phyloP scores from a whole-genome alignment of 179 eudicot species.

The Beta lomatogona region DNA sequence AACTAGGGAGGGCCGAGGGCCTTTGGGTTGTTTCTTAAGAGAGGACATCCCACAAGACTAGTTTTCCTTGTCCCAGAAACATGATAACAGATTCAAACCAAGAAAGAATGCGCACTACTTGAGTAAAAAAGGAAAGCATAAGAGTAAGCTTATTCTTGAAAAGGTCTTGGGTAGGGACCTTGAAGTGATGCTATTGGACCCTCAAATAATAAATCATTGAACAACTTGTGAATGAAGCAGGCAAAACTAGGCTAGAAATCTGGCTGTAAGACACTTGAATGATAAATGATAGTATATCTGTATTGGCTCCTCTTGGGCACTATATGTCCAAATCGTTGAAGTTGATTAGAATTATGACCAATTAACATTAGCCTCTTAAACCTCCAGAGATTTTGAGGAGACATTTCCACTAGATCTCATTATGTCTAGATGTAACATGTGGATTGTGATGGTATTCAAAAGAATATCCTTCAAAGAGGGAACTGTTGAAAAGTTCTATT shows the following conservation, averaged over 20 bases:
- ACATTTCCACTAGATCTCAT: background rate
- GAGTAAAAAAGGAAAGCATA: background rate
- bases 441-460: background rate
- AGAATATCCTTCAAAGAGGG: background rate
- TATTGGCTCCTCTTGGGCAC: conserved; percentile 1
- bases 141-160: no score
- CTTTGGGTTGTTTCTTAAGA: background rate
- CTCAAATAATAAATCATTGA: background rate
- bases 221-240: background rate
- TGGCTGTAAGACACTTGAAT: conserved; percentile 13
- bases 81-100: background rate
- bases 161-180: conserved; percentile 4
- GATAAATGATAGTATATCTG: background rate
- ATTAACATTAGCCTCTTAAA: background rate
- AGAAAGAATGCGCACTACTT: background rate
- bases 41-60: background rate
- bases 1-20: no score
- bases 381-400: conserved; percentile 3
- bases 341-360: background rate
- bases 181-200: conserved; percentile 6
- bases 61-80: no score
- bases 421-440: background rate
- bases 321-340: background rate
- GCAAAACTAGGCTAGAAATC: background rate
- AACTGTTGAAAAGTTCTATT: background rate